Evolutionary conservation across 2,329 filamentous ascomycete species (phyloP), one percentile per base, ranked within the genome.

Genomic region (Ophiosphaerella narmari): DNA sequence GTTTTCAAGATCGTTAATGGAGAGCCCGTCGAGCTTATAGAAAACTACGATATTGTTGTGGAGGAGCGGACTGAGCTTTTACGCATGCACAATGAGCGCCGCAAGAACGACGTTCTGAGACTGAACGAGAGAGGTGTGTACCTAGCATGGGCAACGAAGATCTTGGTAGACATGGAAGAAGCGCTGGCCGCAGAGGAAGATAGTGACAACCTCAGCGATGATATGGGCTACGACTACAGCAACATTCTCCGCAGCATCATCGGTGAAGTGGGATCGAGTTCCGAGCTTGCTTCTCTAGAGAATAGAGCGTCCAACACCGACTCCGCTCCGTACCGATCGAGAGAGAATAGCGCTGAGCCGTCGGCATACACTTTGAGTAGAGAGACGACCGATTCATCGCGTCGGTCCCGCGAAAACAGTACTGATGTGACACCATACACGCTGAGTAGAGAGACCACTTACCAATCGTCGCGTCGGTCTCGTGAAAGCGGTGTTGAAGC

Each of bases 201-300:
- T 29, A 8, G 26, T 29, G 7, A 7, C 4, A 31, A n/a, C 4
- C 46, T 39, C 5, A 44, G 37, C 2, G 51, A 41, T 11, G 50
- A 57, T 7, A 32, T 18, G 33, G 58, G 55, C 6, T 61, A 59
- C 23, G 40, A 39, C 21, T 59, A 61, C 31, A 36, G 43, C 14
- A 59, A 61, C 39, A 57, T 61, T 36, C 14, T 59, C 29, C 46
- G 53, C 4, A 59, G 47, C 24, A 59, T 59, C 29, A 57, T 47
- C 43, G 37, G 43, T 7, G 47, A 55, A 6, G 32, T 7, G 1
- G 46, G 48, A 7, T 46, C 42, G n/a, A 43, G 34, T 9, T 46
- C 46, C 13, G 49, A 52, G 18, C 24, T 44, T 7, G 24, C 12
- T 7, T 41, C 40, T 6, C 24, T 36, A 7, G 18, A 11, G 12